Evolutionary conservation across 345 rosid species (phyloP), one percentile per base, ranked within the genome.

Genomic region (Anastatica hierochuntica): DNA sequence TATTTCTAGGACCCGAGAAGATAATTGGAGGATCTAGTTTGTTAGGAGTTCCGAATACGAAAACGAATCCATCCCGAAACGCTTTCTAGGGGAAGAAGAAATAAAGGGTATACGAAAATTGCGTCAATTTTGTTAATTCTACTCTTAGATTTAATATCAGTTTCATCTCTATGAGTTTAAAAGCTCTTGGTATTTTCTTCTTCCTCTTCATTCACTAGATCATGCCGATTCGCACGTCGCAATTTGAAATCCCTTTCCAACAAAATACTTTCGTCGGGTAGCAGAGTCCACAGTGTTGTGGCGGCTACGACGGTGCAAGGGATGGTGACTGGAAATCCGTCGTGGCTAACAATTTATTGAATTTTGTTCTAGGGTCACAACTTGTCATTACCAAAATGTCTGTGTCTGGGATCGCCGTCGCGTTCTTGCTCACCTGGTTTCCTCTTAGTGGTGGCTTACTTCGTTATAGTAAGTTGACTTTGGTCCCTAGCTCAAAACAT

Each of bases 361-460:
- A 88, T 53, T 92, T 92, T 73, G 47, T 74, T 56, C 55, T 73
- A 21, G 97, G 96, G 0, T 74, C 94, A 5, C 95, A 97, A 10
- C 58, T 92, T 68, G 68, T 92, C 30, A 69, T 88, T 8, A 39
- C 90, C 10, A 96, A 96, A 8, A 82, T 92, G 13, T 88, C 98
- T 1, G 47, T 70, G 14, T 66, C 85, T 6, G 98, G 98, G 13
- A 84, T 88, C 60, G 62, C 60, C 15, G 94, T 95, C 10, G 98
- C 98, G 1, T 92, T 85, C 63, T 62, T 88, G 72, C 77, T 92
- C 41, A 95, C 63, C 90, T 41, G 98, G 90, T 6, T 92, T 85
- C 33, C 86, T 88, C 17, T 81, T 90, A 15, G 97, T 86, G 40
- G 96, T 94, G 51, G 43, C 77, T 44, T 86, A 83, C 68, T 90